Base-by-base conservation (phyloP, 441 rosid species). In the Euphorbia schlechtendalii region DNA sequence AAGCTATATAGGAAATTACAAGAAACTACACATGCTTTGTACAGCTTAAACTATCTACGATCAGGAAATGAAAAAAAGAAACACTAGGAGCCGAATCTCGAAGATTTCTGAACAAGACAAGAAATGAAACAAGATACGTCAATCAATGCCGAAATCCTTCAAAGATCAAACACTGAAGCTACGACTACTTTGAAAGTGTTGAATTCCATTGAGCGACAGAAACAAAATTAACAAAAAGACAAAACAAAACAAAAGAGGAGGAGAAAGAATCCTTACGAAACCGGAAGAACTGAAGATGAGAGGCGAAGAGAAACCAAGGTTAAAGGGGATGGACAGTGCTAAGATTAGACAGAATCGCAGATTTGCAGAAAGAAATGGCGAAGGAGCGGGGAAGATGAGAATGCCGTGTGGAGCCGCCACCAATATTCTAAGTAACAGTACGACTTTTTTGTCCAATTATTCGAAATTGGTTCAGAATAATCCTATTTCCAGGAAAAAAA, bases 221-320 rank as follows among this genome's bases (percentile, higher is more conserved):
- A 17, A 2, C n/a, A n/a, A n/a, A n/a, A n/a, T n/a, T n/a, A n/a
- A n/a, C 54, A 48, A 28, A 40, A 7, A 24, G n/a, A 40, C 7
- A 57, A 21, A 52, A 58, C 1, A 49, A 1, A n/a, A n/a, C n/a
- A 27, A 10, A 1, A 60, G 15, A 56, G 13, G 52, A n/a, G 30
- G 27, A 64, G 27, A 41, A n/a, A 30, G 30, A 69, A 61, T 69
- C 46, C 76, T 68, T 69, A 72, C 77, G 67, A 49, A 65, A 69
- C 30, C 13, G 71, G 60, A 66, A 68, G 73, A 75, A 74, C 68
- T 65, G 55, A 54, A 34, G 3, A 34, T 34, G 38, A 20, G 46
- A 24, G 45, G 69, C 7, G 32, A 45, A 56, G 60, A 56, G 63
- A 56, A 56, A 58, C 18, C 64, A 56, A 71, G 58, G 63, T 54